Evolutionary conservation across 2,329 filamentous ascomycete species (phyloP), one percentile per base, ranked within the genome.

Genomic region (Diaporthe vaccinii): DNA sequence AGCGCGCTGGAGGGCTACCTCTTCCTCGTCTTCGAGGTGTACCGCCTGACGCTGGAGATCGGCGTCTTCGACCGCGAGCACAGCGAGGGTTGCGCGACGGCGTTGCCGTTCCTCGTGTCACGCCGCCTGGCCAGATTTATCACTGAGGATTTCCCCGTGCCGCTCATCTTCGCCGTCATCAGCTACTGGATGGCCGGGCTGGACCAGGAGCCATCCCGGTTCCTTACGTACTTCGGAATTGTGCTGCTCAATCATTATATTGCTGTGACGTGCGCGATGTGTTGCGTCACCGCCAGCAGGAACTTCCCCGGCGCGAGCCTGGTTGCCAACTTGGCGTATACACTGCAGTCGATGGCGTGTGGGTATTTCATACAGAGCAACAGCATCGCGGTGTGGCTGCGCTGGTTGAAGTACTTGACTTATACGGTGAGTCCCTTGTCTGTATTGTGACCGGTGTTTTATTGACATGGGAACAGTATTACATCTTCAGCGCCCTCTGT

Each of bases 121-220:
- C 87, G 94, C 57, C 88, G 94, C 36, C 82, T 95, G 7, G 93
- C 94, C 0, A 88, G 93, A 8, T 84, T 95, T 31, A 86, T 92
- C 2, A 91, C 93, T 0, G 93, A 96, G 80, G 93, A 95, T 79
- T 80, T 95, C 0, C 92, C 93, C 0, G 93, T 95, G 1, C 93
- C 93, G 0, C 87, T 95, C 22, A 81, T 95, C 4, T 95, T 93
- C 80, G 91, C 91, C 8, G 83, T 91, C 2, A 92, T 95, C 10
- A 92, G 92, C 80, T 96, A 95, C 82, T 95, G 94, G 81, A 95
- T 95, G 92, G 90, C 91, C 9, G 93, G 93, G 0, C 94, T 95
- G 78, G 90, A 93, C 62, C 86, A 88, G 3, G 88, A 92, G 12
- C 90, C 88, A 0, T 83, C 80, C 1, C 90, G 93, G 72, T 95